These are phyloP conservation scores for Naganishia sp. DNA, from an alignment of 1,284 basidiomycete genomes.

Conservation along the genomic window DNA sequence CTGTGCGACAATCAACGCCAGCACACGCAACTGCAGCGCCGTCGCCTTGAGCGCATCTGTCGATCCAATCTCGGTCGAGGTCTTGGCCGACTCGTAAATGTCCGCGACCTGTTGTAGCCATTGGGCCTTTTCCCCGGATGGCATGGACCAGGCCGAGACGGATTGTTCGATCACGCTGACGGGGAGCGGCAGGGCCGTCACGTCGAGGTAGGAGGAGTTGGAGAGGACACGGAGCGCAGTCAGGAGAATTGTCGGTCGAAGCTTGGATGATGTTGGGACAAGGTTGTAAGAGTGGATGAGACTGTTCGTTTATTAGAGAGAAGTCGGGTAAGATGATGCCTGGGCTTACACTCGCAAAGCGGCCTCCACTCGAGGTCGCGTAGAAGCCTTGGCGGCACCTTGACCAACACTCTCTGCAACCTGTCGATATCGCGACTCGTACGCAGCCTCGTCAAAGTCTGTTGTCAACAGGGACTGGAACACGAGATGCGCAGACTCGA, in stretches of 20 bases:
- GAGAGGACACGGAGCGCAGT: constrained; percentile 64
- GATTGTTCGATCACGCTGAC: constrained; percentile 68
- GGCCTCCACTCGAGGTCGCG: constrained; percentile 38
- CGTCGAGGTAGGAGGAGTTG: constrained; percentile 67
- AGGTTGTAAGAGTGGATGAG: constrained; percentile 86
- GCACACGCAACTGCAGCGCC: constrained; percentile 58
- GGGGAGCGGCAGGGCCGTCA: constrained; percentile 68
- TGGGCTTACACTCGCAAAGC: constrained; percentile 49
- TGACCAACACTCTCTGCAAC: constrained; percentile 20
- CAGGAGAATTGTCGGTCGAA: constrained; percentile 67
- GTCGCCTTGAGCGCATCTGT: constrained; percentile 31
- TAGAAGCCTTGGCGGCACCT: constrained; percentile 19
- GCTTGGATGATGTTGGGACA: constrained; percentile 66
- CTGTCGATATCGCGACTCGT: constrained; percentile 15
- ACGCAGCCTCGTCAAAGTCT: constrained; percentile 1
- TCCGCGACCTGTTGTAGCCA: constrained; percentile 71
- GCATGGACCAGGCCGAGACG: constrained; percentile 72
- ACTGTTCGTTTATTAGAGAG: constrained; percentile 53
- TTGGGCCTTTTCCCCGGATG: constrained; percentile 65
- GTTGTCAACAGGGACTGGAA: constrained; percentile 21
- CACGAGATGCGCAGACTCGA: constrained; percentile 24
- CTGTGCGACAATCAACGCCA: constrained; percentile 59
- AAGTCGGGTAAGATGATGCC: too few species aligned
- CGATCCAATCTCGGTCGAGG: constrained; percentile 44
- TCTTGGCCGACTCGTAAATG: constrained; percentile 63